phyloP scores from a whole-genome alignment of 202 grass and related monocot species.

The Zoysia matrella region DNA sequence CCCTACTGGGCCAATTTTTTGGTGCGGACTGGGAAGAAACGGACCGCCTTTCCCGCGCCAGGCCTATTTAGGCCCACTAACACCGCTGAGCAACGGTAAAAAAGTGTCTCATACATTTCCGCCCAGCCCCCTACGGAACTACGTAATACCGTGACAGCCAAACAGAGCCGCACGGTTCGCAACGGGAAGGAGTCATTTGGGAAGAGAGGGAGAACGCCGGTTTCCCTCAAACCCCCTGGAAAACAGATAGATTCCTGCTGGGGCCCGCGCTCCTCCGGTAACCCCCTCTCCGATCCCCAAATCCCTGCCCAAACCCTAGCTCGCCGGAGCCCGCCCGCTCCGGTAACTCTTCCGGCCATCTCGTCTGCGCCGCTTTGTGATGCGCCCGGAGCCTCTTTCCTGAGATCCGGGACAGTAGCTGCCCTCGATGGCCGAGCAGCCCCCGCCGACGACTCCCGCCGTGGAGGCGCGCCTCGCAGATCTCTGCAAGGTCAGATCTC shows the following conservation, averaged over 20 bases:
- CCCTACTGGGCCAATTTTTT: slow-evolving; percentile 4
- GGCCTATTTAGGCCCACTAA: neutral
- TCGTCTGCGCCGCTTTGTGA: neutral
- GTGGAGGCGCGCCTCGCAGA: slow-evolving; percentile 56
- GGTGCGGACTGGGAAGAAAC: slow-evolving; percentile 8
- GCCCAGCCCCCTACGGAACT: neutral
- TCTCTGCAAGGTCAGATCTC: slow-evolving; percentile 74
- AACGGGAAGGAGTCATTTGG: no score
- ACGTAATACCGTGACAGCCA: neutral
- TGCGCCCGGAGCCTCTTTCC: neutral
- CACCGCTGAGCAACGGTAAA: slow-evolving; percentile 8
- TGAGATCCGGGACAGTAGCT: neutral
- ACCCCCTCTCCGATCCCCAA: neutral
- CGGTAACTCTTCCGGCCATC: slow-evolving; percentile 5
- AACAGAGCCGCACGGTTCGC: neutral
- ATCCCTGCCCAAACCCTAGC: slow-evolving; percentile 41
- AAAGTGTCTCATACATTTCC: neutral
- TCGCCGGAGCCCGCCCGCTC: slow-evolving; percentile 40
- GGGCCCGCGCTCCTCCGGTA: neutral
- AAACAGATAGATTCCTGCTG: slow-evolving; percentile 5
- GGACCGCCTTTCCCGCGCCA: slow-evolving; percentile 40
- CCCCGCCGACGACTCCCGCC: slow-evolving; percentile 9
- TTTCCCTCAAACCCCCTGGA: slow-evolving; percentile 6
- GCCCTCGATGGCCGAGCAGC: slow-evolving; percentile 29
- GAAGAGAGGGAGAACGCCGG: neutral